Percentiles rank a stretch among this genome's conserved stretches.
phyloP scores from a whole-genome alignment of 1,284 basidiomycete species.

The Pholiota adiposa region DNA sequence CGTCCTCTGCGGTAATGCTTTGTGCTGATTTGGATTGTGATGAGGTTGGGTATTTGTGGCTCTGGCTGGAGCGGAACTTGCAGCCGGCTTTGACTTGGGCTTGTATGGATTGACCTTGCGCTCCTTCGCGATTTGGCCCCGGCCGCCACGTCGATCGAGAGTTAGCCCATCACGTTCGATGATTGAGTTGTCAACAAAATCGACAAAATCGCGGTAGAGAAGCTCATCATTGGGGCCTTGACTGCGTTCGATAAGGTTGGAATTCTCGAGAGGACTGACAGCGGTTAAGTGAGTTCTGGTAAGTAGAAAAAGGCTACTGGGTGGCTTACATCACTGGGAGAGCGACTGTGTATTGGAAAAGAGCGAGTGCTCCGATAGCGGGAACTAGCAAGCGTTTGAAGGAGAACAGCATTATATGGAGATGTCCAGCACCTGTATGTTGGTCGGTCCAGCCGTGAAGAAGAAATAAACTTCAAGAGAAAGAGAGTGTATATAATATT shows the following conservation, averaged over 20 bases:
- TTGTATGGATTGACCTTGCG: neutral
- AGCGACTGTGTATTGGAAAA: neutral
- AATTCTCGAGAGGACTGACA: neutral
- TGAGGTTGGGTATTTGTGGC: neutral
- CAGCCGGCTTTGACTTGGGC: neutral
- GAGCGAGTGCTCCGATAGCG: conserved; percentile 2
- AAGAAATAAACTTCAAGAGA: neutral
- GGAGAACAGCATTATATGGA: conserved; percentile 6
- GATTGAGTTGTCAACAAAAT: neutral
- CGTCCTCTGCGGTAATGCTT: neutral
- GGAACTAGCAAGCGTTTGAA: conserved; percentile 4
- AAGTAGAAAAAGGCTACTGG: neutral
- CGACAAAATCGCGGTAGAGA: neutral
- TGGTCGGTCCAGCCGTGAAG: conserved; percentile 9
- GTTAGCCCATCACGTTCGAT: neutral
- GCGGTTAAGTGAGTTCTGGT: neutral
- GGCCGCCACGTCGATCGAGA: neutral
- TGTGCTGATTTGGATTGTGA: neutral
- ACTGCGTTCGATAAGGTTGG: neutral
- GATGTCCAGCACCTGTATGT: conserved; percentile 12
- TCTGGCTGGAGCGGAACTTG: neutral
- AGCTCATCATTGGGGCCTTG: neutral
- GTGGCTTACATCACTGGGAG: neutral
- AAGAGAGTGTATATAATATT: neutral
- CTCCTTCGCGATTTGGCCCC: neutral